Base-by-base conservation (phyloP, 306 rosid species). In the Argentina anserina region DNA sequence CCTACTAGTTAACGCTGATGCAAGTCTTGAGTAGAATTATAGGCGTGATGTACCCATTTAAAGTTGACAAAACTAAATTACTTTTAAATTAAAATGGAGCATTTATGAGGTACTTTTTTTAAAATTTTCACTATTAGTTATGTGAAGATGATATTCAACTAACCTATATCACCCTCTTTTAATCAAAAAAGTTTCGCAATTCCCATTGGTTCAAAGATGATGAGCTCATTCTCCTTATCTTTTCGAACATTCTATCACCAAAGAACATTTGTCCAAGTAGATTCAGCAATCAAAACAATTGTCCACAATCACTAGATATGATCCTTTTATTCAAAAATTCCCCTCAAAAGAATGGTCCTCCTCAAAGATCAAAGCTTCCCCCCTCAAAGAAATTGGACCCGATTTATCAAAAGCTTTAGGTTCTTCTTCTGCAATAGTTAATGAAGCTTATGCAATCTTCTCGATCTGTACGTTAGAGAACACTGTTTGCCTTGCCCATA, bases 371-470 rank as follows among this genome's bases (percentile, higher is more conserved):
- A 18, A 12, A 34, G 41, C 25, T 45, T 61, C 25, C 36, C n/a
- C n/a, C n/a, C n/a, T n/a, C n/a, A n/a, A n/a, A n/a, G n/a, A 61
- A 70, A 74, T 74, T 79, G 42, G 71, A 73, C 73, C 68, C 26
- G 23, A 3, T 50, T 42, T 65, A 52, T 63, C 8, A 42, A 47
- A 52, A 29, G 77, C 45, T 65, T 5, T 23, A 34, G 67, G 75
- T 39, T 41, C 53, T 26, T 70, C 49, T 49, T 37, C 49, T 15
- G 65, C 50, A 5, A 14, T 2, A 12, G 13, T n/a, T n/a, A n/a
- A n/a, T n/a, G n/a, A n/a, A n/a, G n/a, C n/a, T n/a, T n/a, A n/a
- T n/a, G n/a, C n/a, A n/a, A n/a, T n/a, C n/a, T n/a, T n/a, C n/a
- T n/a, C n/a, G n/a, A n/a, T n/a, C n/a, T n/a, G n/a, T n/a, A n/a